Conservation (phyloP, 2,329 filamentous ascomycete species). For the Diaporthe australafricana region DNA sequence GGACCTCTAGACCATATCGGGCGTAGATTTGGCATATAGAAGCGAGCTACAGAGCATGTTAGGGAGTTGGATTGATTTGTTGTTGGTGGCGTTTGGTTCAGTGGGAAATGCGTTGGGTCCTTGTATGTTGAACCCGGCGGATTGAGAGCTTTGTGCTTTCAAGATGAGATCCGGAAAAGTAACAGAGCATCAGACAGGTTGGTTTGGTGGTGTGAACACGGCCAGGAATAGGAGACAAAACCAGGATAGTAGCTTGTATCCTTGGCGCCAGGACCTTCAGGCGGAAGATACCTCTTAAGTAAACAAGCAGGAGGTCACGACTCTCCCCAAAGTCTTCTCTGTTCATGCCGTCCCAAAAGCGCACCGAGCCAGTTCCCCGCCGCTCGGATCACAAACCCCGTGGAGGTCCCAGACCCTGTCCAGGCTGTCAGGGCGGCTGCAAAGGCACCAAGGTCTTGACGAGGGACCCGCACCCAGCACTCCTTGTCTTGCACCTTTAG, state of each 20-base stretch:
- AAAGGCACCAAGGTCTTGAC: conserved; percentile 69
- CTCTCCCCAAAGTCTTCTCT: conserved; percentile 60
- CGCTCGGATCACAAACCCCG: conserved; percentile 65
- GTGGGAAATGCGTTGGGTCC: conserved; percentile 19
- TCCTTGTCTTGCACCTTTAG: conserved; percentile 67
- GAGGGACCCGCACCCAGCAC: conserved; percentile 74
- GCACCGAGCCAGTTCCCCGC: conserved; percentile 74
- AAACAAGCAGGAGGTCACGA: conserved; percentile 16
- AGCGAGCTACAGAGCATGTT: conserved; percentile 36
- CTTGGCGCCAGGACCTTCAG: not conserved
- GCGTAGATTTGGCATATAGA: conserved; percentile 33
- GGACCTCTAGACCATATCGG: conserved; percentile 25
- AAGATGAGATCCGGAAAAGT: not conserved
- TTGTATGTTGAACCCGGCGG: conserved; percentile 1
- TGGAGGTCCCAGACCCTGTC: conserved; percentile 62
- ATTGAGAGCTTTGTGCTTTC: conserved; percentile 26
- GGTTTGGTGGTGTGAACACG: conserved; percentile 6
- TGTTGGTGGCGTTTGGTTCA: conserved; percentile 34
- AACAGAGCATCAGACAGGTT: conserved; percentile 24
- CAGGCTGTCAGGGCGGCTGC: conserved; percentile 75
- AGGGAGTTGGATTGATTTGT: conserved; percentile 34
- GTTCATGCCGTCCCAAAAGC: conserved; percentile 63
- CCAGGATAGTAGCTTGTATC: conserved; percentile 29
- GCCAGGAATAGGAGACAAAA: not conserved
- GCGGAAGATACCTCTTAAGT: conserved; percentile 9